phyloP scores from a whole-genome alignment of 805 yeast species.

The Wickerhamiella cacticola region DNA sequence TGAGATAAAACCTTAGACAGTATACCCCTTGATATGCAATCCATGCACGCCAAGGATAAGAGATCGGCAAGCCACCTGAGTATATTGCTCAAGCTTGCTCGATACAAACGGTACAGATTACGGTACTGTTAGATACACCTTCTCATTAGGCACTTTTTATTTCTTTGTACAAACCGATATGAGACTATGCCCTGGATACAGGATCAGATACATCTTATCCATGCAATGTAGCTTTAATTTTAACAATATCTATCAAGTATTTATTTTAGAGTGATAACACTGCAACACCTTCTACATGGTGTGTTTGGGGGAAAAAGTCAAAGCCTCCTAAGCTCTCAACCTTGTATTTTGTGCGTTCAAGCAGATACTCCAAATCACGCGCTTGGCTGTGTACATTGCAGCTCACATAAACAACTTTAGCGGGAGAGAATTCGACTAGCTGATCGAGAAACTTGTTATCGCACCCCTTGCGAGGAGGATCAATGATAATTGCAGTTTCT shows the following conservation, averaged over 20 bases:
- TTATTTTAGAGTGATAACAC: constrained; percentile 34
- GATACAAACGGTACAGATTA: too few relatives aligned
- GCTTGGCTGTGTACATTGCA: constrained; percentile 98
- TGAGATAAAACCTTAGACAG: too few relatives aligned
- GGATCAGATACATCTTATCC: neutral
- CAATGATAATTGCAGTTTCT: constrained; percentile 79
- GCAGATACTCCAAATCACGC: constrained; percentile 75
- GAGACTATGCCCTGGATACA: neutral
- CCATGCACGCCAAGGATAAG: too few relatives aligned
- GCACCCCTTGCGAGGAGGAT: constrained; percentile 97
- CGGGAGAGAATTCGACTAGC: constrained; percentile 70
- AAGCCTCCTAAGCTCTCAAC: constrained; percentile 84
- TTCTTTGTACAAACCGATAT: too few relatives aligned
- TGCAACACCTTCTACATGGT: constrained; percentile 82
- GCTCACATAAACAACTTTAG: constrained; percentile 81
- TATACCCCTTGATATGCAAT: too few relatives aligned
- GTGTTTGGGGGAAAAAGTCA: constrained; percentile 93
- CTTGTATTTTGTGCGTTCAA: constrained; percentile 47
- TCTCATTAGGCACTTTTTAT: too few relatives aligned
- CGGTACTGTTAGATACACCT: too few relatives aligned
- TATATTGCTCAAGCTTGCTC: too few relatives aligned
- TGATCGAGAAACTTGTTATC: constrained; percentile 80
- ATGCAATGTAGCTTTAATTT: neutral
- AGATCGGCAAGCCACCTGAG: too few relatives aligned
- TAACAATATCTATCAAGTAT: neutral